These are phyloP conservation scores for Acer saccharum DNA, from an alignment of 345 rosid species.

Conservation along the genomic window DNA sequence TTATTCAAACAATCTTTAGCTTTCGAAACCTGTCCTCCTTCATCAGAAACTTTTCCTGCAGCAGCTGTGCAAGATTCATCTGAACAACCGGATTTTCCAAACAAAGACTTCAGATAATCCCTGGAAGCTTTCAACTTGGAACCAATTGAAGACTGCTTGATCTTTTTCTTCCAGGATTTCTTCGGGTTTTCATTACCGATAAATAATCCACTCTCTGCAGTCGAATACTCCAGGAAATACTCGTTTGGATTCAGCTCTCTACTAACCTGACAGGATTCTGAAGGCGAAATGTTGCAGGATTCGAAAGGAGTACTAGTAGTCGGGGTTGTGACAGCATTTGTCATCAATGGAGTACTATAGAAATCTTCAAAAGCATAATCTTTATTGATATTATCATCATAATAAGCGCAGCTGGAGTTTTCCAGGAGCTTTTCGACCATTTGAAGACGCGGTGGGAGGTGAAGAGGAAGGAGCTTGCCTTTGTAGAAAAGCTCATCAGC, in stretches of 20 bases:
- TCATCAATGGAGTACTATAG: conserved; percentile 65
- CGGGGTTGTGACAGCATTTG: conserved; percentile 56
- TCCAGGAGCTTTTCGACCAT: conserved; percentile 73
- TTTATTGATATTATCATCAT: background rate
- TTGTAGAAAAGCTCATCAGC: conserved; percentile 97
- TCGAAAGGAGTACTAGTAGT: conserved; percentile 74
- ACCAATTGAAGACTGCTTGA: conserved; percentile 60
- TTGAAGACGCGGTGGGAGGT: conserved; percentile 68
- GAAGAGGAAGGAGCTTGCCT: conserved; percentile 95
- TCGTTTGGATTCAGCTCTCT: conserved; percentile 70
- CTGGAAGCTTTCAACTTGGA: conserved; percentile 75
- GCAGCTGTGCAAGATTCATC: conserved; percentile 55
- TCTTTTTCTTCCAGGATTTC: conserved; percentile 66
- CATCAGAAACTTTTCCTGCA: conserved; percentile 49
- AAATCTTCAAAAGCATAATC: conserved; percentile 45
- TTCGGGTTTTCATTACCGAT: conserved; percentile 42
- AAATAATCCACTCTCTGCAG: conserved; percentile 25
- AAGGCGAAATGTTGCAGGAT: conserved; percentile 82
- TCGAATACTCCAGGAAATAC: conserved; percentile 41
- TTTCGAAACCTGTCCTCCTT: conserved; percentile 43
- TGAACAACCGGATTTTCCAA: conserved; percentile 67
- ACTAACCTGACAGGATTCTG: conserved; percentile 72
- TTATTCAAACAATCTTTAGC: conserved; percentile 28
- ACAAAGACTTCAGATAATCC: conserved; percentile 68
- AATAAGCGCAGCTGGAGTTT: conserved; percentile 25